Percentiles rank a stretch among this genome's conserved stretches.
These are phyloP conservation scores for Aspergillus pseudoterreus DNA, from an alignment of 2,329 filamentous ascomycete genomes.

Conservation along the genomic window DNA sequence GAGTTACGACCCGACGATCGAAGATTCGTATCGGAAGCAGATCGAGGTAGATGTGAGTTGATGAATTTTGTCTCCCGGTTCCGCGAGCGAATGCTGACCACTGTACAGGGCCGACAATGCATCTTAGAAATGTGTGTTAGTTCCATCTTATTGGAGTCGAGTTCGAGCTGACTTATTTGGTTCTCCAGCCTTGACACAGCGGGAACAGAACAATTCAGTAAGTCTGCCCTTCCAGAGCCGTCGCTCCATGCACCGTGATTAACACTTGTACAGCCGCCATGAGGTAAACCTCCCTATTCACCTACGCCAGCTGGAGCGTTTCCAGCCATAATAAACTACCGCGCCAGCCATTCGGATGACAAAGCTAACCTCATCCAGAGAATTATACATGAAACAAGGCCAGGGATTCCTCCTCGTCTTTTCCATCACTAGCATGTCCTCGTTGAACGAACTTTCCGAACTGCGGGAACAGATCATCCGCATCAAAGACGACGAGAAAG, in stretches of 20 bases:
- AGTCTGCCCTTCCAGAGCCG: constrained; percentile 33
- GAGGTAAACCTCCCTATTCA: constrained; percentile 44
- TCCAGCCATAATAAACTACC: neutral
- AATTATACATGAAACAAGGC: constrained; percentile 89
- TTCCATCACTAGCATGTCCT: constrained; percentile 81
- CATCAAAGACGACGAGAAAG: constrained; percentile 81
- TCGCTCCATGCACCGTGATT: constrained; percentile 1
- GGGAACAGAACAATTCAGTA: constrained; percentile 90
- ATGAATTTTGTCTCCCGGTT: neutral
- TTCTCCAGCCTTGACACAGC: constrained; percentile 72
- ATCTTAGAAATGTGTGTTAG: constrained; percentile 76
- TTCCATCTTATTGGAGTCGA: neutral
- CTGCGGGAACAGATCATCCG: constrained; percentile 85
- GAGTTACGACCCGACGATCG: constrained; percentile 82
- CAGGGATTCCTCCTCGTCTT: constrained; percentile 91
- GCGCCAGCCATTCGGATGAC: neutral
- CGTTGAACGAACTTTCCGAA: constrained; percentile 75
- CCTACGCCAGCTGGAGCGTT: neutral
- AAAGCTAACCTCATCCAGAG: constrained; percentile 44
- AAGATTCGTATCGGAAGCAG: constrained; percentile 84
- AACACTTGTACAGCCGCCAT: constrained; percentile 46
- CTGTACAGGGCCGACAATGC: constrained; percentile 75
- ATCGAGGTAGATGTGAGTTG: constrained; percentile 80
- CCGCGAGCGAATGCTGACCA: constrained; percentile 24
- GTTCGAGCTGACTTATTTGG: constrained; percentile 9